Evolutionary conservation across 1,284 basidiomycete genomes (phyloP).

Genomic region (Papiliotrema nemorosa): DNA sequence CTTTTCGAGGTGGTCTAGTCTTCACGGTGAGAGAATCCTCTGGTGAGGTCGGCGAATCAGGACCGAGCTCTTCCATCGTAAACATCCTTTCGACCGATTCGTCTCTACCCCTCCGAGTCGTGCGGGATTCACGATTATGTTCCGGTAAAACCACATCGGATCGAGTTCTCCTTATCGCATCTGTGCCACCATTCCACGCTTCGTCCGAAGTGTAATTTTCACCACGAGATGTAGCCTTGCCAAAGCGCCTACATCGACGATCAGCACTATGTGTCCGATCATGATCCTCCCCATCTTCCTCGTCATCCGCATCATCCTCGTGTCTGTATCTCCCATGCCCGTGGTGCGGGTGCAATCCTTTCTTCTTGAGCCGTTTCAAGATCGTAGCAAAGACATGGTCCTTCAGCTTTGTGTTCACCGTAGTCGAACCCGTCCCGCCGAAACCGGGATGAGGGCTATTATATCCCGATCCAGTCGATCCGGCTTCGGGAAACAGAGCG

Average conservation of each 20-base stretch:
- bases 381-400: slow-evolving; percentile 89
- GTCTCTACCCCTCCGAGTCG: slow-evolving; percentile 1
- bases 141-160: slow-evolving; percentile 25
- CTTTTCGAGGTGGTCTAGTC: not conserved
- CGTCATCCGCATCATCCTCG: slow-evolving; percentile 42
- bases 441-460: slow-evolving; percentile 53
- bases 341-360: slow-evolving; percentile 18
- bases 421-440: slow-evolving; percentile 82
- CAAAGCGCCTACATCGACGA: no score
- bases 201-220: no score
- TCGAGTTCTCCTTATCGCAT: slow-evolving; percentile 14
- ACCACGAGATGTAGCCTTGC: no score
- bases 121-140: no score
- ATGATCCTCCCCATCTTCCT: slow-evolving; percentile 21
- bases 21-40: slow-evolving; percentile 11
- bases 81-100: slow-evolving; percentile 41
- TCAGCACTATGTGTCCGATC: no score
- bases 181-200: not conserved
- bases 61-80: slow-evolving; percentile 50
- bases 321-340: slow-evolving; percentile 6
- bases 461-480: slow-evolving; percentile 10
- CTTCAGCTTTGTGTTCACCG: slow-evolving; percentile 85
- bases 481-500: slow-evolving; percentile 11
- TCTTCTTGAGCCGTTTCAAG: slow-evolving; percentile 60
- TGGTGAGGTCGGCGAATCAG: slow-evolving; percentile 10